These are phyloP conservation scores for Xylaria sp. DNA, from an alignment of 2,329 filamentous ascomycete genomes.

Conservation along the genomic window DNA sequence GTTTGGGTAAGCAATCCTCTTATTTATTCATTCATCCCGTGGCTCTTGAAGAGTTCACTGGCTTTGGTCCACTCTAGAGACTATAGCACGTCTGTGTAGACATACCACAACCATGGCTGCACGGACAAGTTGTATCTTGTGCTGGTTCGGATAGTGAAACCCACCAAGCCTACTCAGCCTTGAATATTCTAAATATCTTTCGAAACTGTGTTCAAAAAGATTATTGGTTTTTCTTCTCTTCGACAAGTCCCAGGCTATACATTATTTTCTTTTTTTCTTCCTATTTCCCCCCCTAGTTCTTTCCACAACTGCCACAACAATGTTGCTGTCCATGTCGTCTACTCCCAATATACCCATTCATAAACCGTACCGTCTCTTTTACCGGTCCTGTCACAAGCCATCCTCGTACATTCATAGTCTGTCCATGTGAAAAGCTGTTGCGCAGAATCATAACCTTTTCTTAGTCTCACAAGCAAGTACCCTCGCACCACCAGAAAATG, in stretches of 20 bases:
- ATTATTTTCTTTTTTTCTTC: not conserved
- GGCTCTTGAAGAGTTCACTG: conserved; percentile 1
- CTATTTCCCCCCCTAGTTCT: not conserved
- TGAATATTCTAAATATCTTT: not conserved
- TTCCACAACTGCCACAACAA: not conserved
- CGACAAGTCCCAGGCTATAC: not conserved
- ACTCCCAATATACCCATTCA: not conserved
- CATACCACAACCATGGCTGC: conserved; percentile 12
- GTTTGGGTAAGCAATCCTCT: conserved; percentile 46
- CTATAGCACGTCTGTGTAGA: conserved; percentile 9
- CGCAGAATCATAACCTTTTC: conserved; percentile 41
- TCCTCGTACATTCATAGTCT: conserved; percentile 4
- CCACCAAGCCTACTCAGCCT: conserved; percentile 18
- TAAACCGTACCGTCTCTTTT: not conserved
- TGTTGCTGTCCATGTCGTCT: not conserved
- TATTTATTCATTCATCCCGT: conserved; percentile 13
- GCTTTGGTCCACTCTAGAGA: conserved; percentile 21
- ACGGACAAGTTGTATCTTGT: conserved; percentile 3
- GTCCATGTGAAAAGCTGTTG: conserved; percentile 11
- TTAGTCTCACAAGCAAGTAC: conserved; percentile 45
- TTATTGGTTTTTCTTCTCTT: not conserved
- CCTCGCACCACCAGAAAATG: conserved; percentile 58
- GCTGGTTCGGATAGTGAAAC: conserved; percentile 28
- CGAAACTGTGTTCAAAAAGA: not conserved
- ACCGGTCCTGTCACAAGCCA: not conserved